Evolutionary conservation across 2,329 filamentous ascomycete genomes (phyloP).

Genomic region (Sporothrix pallida): DNA sequence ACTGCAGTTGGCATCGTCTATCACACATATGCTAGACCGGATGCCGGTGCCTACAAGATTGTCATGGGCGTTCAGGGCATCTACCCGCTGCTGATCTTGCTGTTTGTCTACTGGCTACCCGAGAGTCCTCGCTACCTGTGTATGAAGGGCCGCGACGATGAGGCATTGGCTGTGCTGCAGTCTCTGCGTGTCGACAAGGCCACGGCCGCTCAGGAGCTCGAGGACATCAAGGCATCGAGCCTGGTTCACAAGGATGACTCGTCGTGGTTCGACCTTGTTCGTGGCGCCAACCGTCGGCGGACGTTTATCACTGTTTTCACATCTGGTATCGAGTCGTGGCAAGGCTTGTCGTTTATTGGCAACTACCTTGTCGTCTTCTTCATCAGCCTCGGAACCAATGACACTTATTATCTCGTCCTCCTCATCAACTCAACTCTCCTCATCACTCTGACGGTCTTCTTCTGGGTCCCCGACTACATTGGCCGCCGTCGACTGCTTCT

Average conservation of each 20-base stretch:
- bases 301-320: constrained; percentile 29
- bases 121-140: constrained; percentile 31
- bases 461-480: constrained; percentile 26
- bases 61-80: constrained; percentile 31
- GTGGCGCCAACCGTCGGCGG: constrained; percentile 25
- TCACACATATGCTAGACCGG: constrained; percentile 20
- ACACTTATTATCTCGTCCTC: constrained; percentile 24
- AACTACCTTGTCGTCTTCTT: constrained; percentile 32
- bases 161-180: constrained; percentile 25
- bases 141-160: neutral
- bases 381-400: constrained; percentile 24
- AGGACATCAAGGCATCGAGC: constrained; percentile 14
- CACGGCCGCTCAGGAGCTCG: constrained; percentile 21
- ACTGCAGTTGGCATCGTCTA: constrained; percentile 30
- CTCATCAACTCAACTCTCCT: constrained; percentile 27
- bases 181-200: constrained; percentile 2
- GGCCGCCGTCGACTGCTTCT: constrained; percentile 24
- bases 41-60: constrained; percentile 29
- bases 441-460: constrained; percentile 29
- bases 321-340: constrained; percentile 22
- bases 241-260: constrained; percentile 8
- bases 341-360: constrained; percentile 27
- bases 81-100: constrained; percentile 20
- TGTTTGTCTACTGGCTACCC: constrained; percentile 27
- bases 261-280: constrained; percentile 27